Conservation (phyloP, 441 rosid genomes). For the Francoa sonchifolia region DNA sequence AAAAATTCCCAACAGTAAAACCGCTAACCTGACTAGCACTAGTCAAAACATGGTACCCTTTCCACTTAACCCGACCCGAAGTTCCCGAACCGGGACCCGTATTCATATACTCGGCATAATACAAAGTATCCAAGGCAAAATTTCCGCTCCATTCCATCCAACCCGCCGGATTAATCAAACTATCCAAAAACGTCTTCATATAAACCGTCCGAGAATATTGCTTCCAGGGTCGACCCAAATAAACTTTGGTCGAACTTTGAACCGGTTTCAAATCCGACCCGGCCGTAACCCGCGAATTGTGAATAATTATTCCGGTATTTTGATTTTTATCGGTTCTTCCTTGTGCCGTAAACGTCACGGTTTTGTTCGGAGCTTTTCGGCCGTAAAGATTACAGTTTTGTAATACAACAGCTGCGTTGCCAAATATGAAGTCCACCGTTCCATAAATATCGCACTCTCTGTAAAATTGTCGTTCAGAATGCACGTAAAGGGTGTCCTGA, state of each 20-base stretch:
- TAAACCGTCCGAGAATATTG: neutral
- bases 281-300: slow-evolving; percentile 55
- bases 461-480: slow-evolving; percentile 82
- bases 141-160: slow-evolving; percentile 2
- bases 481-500: slow-evolving; percentile 91
- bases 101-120: slow-evolving; percentile 3
- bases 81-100: slow-evolving; percentile 5
- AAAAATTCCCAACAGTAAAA: too few relatives aligned
- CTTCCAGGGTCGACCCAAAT: slow-evolving; percentile 6
- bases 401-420: slow-evolving; percentile 80
- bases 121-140: neutral
- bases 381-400: slow-evolving; percentile 67
- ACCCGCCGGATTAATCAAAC: neutral
- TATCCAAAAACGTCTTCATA: neutral
- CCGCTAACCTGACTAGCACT: too few relatives aligned
- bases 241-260: slow-evolving; percentile 24
- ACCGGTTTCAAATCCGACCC: slow-evolving; percentile 34
- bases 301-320: slow-evolving; percentile 84
- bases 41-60: neutral
- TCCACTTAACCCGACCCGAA: neutral
- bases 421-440: slow-evolving; percentile 87
- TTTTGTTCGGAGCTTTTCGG: slow-evolving; percentile 67
- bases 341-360: slow-evolving; percentile 89
- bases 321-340: slow-evolving; percentile 85
- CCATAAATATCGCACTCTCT: slow-evolving; percentile 78